Evolutionary conservation across 176 grass and related monocot species (phyloP), one percentile per base, ranked within the genome.

Genomic region (Zoysia japonica): DNA sequence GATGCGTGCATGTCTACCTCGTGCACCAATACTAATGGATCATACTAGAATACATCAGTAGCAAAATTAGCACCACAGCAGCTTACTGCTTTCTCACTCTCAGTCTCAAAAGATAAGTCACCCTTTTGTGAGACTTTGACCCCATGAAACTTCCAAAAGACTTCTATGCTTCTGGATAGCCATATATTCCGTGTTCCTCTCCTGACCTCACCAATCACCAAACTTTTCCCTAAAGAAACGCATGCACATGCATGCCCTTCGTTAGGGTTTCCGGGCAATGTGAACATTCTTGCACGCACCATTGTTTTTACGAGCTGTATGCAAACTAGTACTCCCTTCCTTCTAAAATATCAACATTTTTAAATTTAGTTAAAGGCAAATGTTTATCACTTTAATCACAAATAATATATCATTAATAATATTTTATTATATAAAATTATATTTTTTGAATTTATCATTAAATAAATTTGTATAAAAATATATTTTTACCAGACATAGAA

Each of bases 201-300:
- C 63, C 62, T 62, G 53, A 74, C 87, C 61, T 54, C 59, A 46
- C 78, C 83, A 85, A 77, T 82, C 36, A 81, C 68, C 7, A 54
- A 69, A 78, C 8, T 40, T 64, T 84, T 86, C 41, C 61, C 83
- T 74, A 73, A 42, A 72, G 39, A 82, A 82, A 72, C 55, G 83
- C 74, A 89, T 69, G 87, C 82, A 66, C 59, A 67, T 72, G 67
- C 87, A 65, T 78, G 72, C 16, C 19, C 72, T 7, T 61, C 38
- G 52, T 78, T 89, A 89, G 83, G 87, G 88, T 89, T 89, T 78
- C 44, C 51, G 9, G 7, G 38, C 28, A 28, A 28, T 89, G 83
- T 69, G 83, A 89, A 78, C 78, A 12, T 72, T 44, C 50, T 60
- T 56, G 44, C 57, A 75, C 43, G 70, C 71, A 42, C 82, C 71